These are phyloP conservation scores for Ligustrum vulgare DNA, from an alignment of 257 asterid genomes.

Conservation along the genomic window DNA sequence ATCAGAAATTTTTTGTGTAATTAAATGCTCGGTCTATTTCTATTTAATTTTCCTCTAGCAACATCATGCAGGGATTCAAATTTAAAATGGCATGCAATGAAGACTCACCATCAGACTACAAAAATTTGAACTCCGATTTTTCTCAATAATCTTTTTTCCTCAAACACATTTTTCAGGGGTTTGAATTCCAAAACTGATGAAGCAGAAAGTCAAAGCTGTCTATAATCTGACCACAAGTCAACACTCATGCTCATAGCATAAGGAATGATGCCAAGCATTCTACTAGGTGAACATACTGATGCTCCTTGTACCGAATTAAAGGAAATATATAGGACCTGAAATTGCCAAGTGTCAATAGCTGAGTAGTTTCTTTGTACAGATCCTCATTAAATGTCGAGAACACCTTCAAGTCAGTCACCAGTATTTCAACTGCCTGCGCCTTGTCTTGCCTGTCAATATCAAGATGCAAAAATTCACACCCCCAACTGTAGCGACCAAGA, in stretches of 20 bases:
- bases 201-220: background rate
- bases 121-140: background rate
- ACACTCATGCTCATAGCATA: background rate
- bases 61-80: background rate
- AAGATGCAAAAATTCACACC: background rate
- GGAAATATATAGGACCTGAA: slow-evolving; percentile 60
- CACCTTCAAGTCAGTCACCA: slow-evolving; percentile 85
- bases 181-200: background rate
- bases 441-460: slow-evolving; percentile 70
- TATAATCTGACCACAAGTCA: background rate
- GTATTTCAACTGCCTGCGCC: slow-evolving; percentile 85
- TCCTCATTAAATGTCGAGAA: slow-evolving; percentile 89
- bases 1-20: background rate
- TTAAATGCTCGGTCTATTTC: background rate
- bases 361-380: slow-evolving; percentile 85
- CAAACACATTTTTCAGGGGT: background rate
- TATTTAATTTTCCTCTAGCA: background rate
- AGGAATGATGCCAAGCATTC: slow-evolving; percentile 8
- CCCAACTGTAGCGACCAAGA: no score
- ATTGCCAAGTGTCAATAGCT: slow-evolving; percentile 76
- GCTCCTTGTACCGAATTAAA: slow-evolving; percentile 6
- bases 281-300: background rate
- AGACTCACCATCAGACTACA: background rate
- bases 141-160: background rate
- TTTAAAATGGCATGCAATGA: background rate